Evolutionary conservation across 1,284 basidiomycete species (phyloP).

Genomic region (Tylopilus orsonianus): DNA sequence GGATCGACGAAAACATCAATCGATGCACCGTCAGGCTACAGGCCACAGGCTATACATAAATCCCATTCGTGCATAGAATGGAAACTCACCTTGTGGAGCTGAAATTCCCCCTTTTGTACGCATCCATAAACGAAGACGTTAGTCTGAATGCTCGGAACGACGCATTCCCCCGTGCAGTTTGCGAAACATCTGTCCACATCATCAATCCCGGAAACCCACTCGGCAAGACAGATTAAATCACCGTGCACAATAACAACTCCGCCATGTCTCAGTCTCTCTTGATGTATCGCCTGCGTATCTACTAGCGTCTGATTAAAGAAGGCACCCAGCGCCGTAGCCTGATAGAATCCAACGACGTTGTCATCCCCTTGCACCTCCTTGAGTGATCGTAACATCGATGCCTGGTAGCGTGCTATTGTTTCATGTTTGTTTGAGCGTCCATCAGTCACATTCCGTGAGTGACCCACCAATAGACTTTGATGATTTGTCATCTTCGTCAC

Average conservation of each 20-base stretch:
- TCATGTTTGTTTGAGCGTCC: slow-evolving; percentile 5
- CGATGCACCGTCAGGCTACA: slow-evolving; percentile 80
- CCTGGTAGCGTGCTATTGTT: slow-evolving; percentile 73
- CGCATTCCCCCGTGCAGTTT: slow-evolving; percentile 82
- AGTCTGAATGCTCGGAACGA: slow-evolving; percentile 92
- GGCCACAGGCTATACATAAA: slow-evolving; percentile 17
- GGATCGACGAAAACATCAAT: slow-evolving; percentile 87
- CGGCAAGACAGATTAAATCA: slow-evolving; percentile 34
- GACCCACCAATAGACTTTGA: slow-evolving; percentile 67
- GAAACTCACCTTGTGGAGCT: slow-evolving; percentile 71
- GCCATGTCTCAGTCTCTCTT: slow-evolving; percentile 77
- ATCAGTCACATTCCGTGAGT: slow-evolving; percentile 5
- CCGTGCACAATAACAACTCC: slow-evolving; percentile 92
- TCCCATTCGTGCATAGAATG: background rate
- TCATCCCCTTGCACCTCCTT: slow-evolving; percentile 94
- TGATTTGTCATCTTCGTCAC: slow-evolving; percentile 77
- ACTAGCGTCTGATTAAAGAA: slow-evolving; percentile 90
- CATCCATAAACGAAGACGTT: slow-evolving; percentile 80
- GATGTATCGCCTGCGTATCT: slow-evolving; percentile 84
- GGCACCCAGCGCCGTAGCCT: slow-evolving; percentile 86
- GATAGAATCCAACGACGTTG: slow-evolving; percentile 96
- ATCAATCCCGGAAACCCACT: slow-evolving; percentile 13
- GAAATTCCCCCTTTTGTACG: slow-evolving; percentile 86
- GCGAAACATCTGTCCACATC: slow-evolving; percentile 56
- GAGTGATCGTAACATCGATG: slow-evolving; percentile 82